Conservation (phyloP, 164 flowering plant species). For the Liquidambar formosana region DNA sequence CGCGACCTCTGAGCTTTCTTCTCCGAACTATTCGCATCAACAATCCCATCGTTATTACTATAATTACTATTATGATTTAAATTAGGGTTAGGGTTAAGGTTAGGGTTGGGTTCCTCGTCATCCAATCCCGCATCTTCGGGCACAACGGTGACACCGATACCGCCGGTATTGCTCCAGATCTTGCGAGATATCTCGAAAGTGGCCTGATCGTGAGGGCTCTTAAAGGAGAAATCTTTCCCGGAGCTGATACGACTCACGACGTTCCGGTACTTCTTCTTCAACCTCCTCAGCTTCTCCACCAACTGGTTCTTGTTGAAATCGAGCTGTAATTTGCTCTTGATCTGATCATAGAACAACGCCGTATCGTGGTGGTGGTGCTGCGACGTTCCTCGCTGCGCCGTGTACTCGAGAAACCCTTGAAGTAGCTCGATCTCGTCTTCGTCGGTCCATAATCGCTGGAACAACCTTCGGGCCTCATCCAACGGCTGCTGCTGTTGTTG, state of each 20-base stretch:
- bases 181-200: constrained; percentile 87
- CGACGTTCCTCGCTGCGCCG: constrained; percentile 38
- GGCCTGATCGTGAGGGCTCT: constrained; percentile 89
- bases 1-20: constrained; percentile 29
- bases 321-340: constrained; percentile 74
- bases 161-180: constrained; percentile 64
- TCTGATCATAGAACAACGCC: constrained; percentile 85
- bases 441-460: constrained; percentile 93
- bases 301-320: constrained; percentile 95
- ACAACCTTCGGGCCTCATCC: constrained; percentile 66
- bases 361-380: constrained; percentile 69
- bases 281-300: constrained; percentile 84
- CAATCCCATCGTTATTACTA: constrained; percentile 3
- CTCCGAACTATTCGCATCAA: constrained; percentile 10
- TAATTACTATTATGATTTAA: not conserved
- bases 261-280: constrained; percentile 92
- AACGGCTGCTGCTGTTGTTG: constrained; percentile 20
- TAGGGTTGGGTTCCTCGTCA: constrained; percentile 44
- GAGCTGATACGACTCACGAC: constrained; percentile 55
- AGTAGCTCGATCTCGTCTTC: constrained; percentile 96
- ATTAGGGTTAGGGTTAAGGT: constrained; percentile 20
- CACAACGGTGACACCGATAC: not conserved
- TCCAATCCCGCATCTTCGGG: constrained; percentile 38
- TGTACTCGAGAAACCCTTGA: constrained; percentile 78
- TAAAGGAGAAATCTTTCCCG: constrained; percentile 77